Conservation (phyloP, 176 grass and related monocot species). For the Cenchrus purpureus region DNA sequence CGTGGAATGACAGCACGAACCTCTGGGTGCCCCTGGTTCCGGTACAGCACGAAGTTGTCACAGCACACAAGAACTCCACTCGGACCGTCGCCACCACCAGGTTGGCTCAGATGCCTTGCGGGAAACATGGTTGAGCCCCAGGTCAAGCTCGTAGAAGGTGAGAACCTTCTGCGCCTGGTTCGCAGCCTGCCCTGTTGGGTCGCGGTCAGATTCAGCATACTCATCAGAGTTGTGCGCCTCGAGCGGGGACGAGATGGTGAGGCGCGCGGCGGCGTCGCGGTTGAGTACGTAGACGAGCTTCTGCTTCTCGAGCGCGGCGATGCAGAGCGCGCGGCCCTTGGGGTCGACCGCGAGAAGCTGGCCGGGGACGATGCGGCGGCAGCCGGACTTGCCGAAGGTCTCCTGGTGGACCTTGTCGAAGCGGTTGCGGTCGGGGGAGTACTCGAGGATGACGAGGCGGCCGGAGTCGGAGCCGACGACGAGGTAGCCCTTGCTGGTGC, state of each 20-base stretch:
- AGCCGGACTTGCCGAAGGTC: slow-evolving; percentile 95
- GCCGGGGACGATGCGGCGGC: slow-evolving; percentile 92
- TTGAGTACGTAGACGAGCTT: slow-evolving; percentile 98
- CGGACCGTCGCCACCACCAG: slow-evolving; percentile 80
- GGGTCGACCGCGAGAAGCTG: slow-evolving; percentile 90
- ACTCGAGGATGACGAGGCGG: slow-evolving; percentile 94
- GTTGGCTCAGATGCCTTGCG: slow-evolving; percentile 91
- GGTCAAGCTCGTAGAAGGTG: slow-evolving; percentile 97
- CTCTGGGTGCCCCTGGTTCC: slow-evolving; percentile 96
- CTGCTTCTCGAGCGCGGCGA: slow-evolving; percentile 94
- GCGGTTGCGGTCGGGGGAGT: slow-evolving; percentile 81
- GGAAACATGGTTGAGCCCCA: slow-evolving; percentile 93
- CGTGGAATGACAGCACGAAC: slow-evolving; percentile 90
- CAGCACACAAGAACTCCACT: slow-evolving; percentile 93
- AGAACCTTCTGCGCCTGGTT: slow-evolving; percentile 91
- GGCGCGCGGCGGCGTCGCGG: slow-evolving; percentile 71
- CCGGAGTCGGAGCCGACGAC: slow-evolving; percentile 91
- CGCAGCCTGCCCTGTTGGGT: slow-evolving; percentile 79
- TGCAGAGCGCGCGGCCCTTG: slow-evolving; percentile 90
- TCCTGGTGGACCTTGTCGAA: slow-evolving; percentile 97
- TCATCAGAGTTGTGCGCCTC: slow-evolving; percentile 91
- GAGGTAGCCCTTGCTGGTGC: slow-evolving; percentile 92
- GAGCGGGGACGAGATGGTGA: slow-evolving; percentile 94
- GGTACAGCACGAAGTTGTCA: slow-evolving; percentile 93
- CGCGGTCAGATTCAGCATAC: slow-evolving; percentile 84